Evolutionary conservation across 148 eudicot species (phyloP), one percentile per base, ranked within the genome.

Genomic region (Spergularia bocconei): DNA sequence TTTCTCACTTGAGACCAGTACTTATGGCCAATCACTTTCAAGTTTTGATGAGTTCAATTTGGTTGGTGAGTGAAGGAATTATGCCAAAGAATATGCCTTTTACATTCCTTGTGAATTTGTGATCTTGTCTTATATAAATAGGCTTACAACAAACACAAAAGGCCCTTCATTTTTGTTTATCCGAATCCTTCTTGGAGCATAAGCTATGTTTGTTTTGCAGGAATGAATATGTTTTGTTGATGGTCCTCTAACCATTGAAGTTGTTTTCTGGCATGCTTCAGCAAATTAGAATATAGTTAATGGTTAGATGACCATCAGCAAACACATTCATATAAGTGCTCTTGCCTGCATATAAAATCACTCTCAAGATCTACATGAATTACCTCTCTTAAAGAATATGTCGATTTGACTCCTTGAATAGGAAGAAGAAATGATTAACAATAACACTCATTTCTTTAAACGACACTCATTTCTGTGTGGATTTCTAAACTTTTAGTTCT

Each of bases 271-370:
- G 21, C 58, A 54, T 62, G 1, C 9, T 51, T 69, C 58, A 5
- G 54, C 60, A 56, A 38, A 33, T 65, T 55, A 21, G 77, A 72
- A 72, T 67, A 66, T 66, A 8, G 56, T 39, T 11, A 47, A 44
- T 82, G 87, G 81, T 82, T 85, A 82, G 85, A 85, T 82, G 87
- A 79, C 78, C 85, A 85, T 85, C 87, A 85, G 75, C 87, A 79
- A 82, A 82, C 87, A 82, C 74, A 55, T 85, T 82, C 85, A 79
- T 79, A 65, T 51, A 63, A 73, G 20, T 59, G 23, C 41, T 8
- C 50, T 52, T 72, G 61, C 73, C 72, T 78, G 72, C 81, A 79
- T 57, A 36, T 72, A 13, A 53, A 6, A 57, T 59, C 70, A 6
- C n/a, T n/a, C n/a, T n/a, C n/a, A n/a, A n/a, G n/a, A 39, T 36